phyloP scores from a whole-genome alignment of 208 protist genomes.

The Phytomonas serpens region DNA sequence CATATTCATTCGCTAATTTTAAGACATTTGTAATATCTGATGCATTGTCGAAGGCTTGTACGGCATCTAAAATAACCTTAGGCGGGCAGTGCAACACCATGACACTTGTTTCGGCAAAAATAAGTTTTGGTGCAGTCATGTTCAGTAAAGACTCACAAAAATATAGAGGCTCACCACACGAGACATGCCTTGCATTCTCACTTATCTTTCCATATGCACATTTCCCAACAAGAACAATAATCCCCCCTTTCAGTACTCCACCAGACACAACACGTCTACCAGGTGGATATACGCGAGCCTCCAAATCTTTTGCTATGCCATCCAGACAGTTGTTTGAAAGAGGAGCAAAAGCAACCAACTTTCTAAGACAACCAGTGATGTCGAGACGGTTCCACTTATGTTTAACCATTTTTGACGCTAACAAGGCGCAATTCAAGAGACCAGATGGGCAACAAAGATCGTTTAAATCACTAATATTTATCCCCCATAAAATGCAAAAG shows the following conservation, averaged over 20 bases:
- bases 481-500: background rate
- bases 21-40: slow-evolving; percentile 3
- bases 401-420: slow-evolving; percentile 18
- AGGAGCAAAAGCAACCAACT: slow-evolving; percentile 26
- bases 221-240: slow-evolving; percentile 6
- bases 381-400: slow-evolving; percentile 9
- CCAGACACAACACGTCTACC: slow-evolving; percentile 12
- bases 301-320: slow-evolving; percentile 22
- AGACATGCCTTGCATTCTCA: background rate
- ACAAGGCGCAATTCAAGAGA: slow-evolving; percentile 16
- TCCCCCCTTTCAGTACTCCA: background rate
- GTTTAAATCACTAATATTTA: background rate
- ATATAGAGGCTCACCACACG: slow-evolving; percentile 25
- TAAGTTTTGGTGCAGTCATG: slow-evolving; percentile 16
- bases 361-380: slow-evolving; percentile 19
- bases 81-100: slow-evolving; percentile 32
- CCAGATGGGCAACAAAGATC: background rate
- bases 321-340: slow-evolving; percentile 23
- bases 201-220: slow-evolving; percentile 1
- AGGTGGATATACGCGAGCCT: slow-evolving; percentile 27
- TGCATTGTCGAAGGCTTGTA: slow-evolving; percentile 12
- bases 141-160: slow-evolving; percentile 45
- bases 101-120: slow-evolving; percentile 28
- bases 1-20: background rate
- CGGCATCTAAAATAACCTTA: slow-evolving; percentile 21